phyloP scores from a whole-genome alignment of 176 grass and related monocot genomes.

The Lolium multiflorum region DNA sequence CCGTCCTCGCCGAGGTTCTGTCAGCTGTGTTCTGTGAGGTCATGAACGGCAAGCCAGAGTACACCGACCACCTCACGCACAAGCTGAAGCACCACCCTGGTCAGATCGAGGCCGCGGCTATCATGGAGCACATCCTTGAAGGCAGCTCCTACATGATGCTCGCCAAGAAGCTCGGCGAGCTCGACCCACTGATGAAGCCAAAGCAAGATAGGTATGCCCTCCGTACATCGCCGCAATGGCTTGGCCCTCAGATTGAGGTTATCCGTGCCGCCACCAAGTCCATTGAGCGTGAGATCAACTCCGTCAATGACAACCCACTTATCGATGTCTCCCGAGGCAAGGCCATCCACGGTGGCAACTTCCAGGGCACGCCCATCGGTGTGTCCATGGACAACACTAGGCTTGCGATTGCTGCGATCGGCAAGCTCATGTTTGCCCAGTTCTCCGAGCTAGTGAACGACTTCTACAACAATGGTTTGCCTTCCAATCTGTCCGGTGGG shows the following conservation, averaged over 20 bases:
- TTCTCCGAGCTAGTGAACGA: no score
- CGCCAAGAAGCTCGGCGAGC: slow-evolving; percentile 55
- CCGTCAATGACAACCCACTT: slow-evolving; percentile 65
- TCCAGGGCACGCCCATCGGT: slow-evolving; percentile 69
- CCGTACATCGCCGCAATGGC: slow-evolving; percentile 63
- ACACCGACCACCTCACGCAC: slow-evolving; percentile 82
- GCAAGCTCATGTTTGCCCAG: slow-evolving; percentile 45
- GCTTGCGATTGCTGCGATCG: slow-evolving; percentile 61
- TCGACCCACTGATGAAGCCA: slow-evolving; percentile 64
- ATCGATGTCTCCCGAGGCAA: slow-evolving; percentile 65
- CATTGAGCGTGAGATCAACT: slow-evolving; percentile 68
- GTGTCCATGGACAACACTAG: slow-evolving; percentile 74
- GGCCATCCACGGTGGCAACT: slow-evolving; percentile 66
- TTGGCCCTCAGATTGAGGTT: slow-evolving; percentile 39
- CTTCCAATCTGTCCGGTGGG: slow-evolving; percentile 80
- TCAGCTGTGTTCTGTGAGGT: slow-evolving; percentile 64
- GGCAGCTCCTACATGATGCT: slow-evolving; percentile 68
- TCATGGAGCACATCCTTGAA: slow-evolving; percentile 66
- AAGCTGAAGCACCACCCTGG: slow-evolving; percentile 83
- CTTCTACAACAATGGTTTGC: slow-evolving; percentile 88
- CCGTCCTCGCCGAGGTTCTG: not conserved
- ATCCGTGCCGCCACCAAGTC: slow-evolving; percentile 61
- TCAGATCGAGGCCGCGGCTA: slow-evolving; percentile 68
- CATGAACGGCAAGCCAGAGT: slow-evolving; percentile 84
- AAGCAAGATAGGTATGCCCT: slow-evolving; percentile 71